Evolutionary conservation across 768 basidiomycete genomes (phyloP).

Genomic region (Pleurotus citrinopileatus): DNA sequence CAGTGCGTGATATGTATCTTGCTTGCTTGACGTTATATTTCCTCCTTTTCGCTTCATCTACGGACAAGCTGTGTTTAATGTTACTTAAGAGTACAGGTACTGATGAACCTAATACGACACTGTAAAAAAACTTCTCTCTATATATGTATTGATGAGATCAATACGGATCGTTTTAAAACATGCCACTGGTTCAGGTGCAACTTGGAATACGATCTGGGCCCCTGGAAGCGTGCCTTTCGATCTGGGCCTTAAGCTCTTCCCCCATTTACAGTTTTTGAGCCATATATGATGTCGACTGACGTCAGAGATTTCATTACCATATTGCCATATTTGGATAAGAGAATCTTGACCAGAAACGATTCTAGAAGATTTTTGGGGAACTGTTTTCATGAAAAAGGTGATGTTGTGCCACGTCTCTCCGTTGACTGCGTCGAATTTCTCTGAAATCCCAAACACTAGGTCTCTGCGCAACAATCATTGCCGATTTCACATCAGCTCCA

Average conservation of each 20-base stretch:
- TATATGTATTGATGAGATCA: neutral
- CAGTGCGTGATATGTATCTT: too few species aligned
- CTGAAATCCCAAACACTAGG: too few species aligned
- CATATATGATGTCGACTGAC: constrained; percentile 3
- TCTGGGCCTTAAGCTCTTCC: neutral
- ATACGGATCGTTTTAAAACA: neutral
- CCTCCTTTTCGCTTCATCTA: neutral
- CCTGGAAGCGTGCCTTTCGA: constrained; percentile 2
- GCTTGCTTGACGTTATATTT: neutral
- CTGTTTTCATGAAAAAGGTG: neutral
- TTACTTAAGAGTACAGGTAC: neutral
- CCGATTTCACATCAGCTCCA: neutral
- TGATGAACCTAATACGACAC: neutral
- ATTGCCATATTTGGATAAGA: constrained; percentile 1
- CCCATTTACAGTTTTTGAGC: constrained; percentile 9
- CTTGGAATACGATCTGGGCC: neutral
- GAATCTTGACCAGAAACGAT: neutral
- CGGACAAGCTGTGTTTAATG: neutral
- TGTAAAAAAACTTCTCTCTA: neutral
- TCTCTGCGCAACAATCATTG: neutral
- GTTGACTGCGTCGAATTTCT: too few species aligned
- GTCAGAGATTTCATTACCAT: constrained; percentile 1
- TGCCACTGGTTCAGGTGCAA: neutral
- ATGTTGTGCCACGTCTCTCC: neutral
- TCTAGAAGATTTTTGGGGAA: neutral